Evolutionary conservation across 2,329 filamentous ascomycete genomes (phyloP), one percentile per base, ranked within the genome.

Genomic region (Massarina eburnea): DNA sequence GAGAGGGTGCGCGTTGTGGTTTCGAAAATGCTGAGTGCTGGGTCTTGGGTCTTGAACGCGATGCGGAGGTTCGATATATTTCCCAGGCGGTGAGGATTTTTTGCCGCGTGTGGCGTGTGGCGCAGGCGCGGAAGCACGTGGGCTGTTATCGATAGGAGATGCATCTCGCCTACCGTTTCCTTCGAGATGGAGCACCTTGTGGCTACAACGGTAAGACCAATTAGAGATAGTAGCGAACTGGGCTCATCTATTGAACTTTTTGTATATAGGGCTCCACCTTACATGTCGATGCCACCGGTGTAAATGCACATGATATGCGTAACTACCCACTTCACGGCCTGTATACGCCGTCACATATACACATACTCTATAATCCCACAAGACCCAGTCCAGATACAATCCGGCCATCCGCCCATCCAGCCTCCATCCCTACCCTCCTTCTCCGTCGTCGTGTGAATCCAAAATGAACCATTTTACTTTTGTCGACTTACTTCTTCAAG

Each of bases 81-180:
- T 39, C 22, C 21, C 14, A 22, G 22, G 36, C 36, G 36, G 36
- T 39, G 22, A 39, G 35, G 19, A 26, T 30, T 30, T 30, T 30
- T 14, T 30, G 27, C 27, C 36, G 5, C n/a, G 8, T 35, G 33
- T 35, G 36, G 36, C 14, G 20, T 39, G 18, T 19, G 18, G 35
- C 35, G 15, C 10, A 18, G 17, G 14, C 8, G 7, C 12, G 7
- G 30, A 7, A 14, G 26, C 26, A 14, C 26, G 26, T 29, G 26
- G 8, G 26, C 14, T 8, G 26, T 29, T 29, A 29, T 29, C 26
- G 26, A 29, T 29, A 29, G n/a, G 30, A 6, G 12, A 33, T n/a
- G 30, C 14, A 33, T 33, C 14, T 33, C 7, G 30, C 8, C 6
- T 18, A 33, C n/a, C 24, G 24, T 7, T 26, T 7, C 12, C 24